phyloP scores from a whole-genome alignment of 768 basidiomycete genomes.

The Lentinula sp. region DNA sequence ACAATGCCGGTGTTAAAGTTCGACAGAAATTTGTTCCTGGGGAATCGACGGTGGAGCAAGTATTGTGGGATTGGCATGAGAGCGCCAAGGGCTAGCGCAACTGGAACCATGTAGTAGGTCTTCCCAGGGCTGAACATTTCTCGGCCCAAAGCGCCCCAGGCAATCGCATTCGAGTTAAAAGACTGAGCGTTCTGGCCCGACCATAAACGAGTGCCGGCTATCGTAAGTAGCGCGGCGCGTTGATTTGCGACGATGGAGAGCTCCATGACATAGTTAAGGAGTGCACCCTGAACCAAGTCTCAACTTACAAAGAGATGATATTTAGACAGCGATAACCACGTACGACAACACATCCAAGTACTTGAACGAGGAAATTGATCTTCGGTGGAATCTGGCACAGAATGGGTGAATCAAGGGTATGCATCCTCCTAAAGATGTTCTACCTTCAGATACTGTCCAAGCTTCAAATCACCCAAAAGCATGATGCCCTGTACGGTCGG shows the following conservation, averaged over 20 bases:
- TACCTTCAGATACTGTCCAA: slow-evolving; percentile 26
- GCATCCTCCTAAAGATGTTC: neutral
- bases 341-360: slow-evolving; percentile 27
- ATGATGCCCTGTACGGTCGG: slow-evolving; percentile 29
- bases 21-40: slow-evolving; percentile 15
- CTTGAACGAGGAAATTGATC: slow-evolving; percentile 39
- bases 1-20: slow-evolving; percentile 20
- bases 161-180: slow-evolving; percentile 26
- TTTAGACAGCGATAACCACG: neutral
- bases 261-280: slow-evolving; percentile 3
- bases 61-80: slow-evolving; percentile 27
- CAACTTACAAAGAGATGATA: neutral
- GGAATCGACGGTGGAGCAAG: slow-evolving; percentile 21
- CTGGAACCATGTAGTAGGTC: slow-evolving; percentile 20
- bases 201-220: slow-evolving; percentile 25
- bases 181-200: slow-evolving; percentile 21
- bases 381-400: slow-evolving; percentile 35
- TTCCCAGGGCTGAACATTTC: slow-evolving; percentile 21
- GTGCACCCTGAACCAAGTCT: neutral
- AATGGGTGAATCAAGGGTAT: neutral
- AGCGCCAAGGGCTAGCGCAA: slow-evolving; percentile 22
- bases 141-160: slow-evolving; percentile 24
- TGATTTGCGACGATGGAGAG: slow-evolving; percentile 1
- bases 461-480: slow-evolving; percentile 39
- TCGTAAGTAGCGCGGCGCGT: slow-evolving; percentile 13